These are phyloP conservation scores for Suillus alpinus DNA, from an alignment of 768 basidiomycete species.

Conservation along the genomic window DNA sequence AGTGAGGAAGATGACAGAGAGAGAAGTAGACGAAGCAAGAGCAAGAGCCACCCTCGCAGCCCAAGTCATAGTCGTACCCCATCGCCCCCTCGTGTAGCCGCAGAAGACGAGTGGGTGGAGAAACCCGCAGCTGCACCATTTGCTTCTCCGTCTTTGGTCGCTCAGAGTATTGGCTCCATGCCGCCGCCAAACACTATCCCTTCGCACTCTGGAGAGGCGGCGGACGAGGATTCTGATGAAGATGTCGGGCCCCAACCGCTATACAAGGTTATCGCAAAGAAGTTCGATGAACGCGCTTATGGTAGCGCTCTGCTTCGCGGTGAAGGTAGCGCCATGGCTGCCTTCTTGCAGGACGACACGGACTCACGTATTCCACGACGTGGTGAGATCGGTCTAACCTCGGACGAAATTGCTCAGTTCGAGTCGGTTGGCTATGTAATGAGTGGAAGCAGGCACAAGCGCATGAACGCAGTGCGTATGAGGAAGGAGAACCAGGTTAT, in stretches of 20 bases:
- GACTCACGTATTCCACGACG: slow-evolving; percentile 91
- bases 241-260: slow-evolving; percentile 83
- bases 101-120: slow-evolving; percentile 70
- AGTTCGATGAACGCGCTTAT: slow-evolving; percentile 80
- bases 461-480: slow-evolving; percentile 99
- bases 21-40: slow-evolving; percentile 30
- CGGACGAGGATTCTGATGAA: slow-evolving; percentile 51
- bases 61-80: slow-evolving; percentile 34
- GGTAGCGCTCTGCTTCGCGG: slow-evolving; percentile 89
- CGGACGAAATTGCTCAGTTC: slow-evolving; percentile 82
- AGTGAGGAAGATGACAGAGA: slow-evolving; percentile 37
- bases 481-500: slow-evolving; percentile 99
- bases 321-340: slow-evolving; percentile 98
- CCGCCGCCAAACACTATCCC: slow-evolving; percentile 23
- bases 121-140: slow-evolving; percentile 39
- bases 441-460: slow-evolving; percentile 90
- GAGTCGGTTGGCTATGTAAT: slow-evolving; percentile 96
- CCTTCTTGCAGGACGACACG: slow-evolving; percentile 84
- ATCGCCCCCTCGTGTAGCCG: slow-evolving; percentile 25
- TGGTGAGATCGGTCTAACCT: slow-evolving; percentile 94
- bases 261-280: slow-evolving; percentile 42
- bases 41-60: slow-evolving; percentile 31
- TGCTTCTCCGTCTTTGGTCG: slow-evolving; percentile 15
- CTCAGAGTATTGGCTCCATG: slow-evolving; percentile 18
- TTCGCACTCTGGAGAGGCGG: slow-evolving; percentile 14